Evolutionary conservation across 2,329 filamentous ascomycete species (phyloP), one percentile per base, ranked within the genome.

Genomic region (Stagonosporopsis vannaccii): DNA sequence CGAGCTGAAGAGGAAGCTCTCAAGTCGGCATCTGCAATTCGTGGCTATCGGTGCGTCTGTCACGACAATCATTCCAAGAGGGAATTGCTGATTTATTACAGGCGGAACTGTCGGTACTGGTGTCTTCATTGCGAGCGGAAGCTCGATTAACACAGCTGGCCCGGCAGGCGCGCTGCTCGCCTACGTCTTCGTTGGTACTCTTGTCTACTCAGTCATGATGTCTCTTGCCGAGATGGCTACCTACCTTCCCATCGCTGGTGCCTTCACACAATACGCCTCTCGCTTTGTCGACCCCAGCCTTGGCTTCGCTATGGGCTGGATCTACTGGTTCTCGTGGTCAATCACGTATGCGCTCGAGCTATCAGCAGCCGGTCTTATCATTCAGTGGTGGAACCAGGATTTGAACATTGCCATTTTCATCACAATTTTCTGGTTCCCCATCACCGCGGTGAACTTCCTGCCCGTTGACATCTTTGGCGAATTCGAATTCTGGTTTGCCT

Each of bases 281-380:
- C 88, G 90, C 17, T 91, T 94, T 66, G 83, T 92, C 55, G 87
- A 90, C 68, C 87, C 85, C 11, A 87, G 87, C 52, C 79, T 92
- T 43, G 89, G 89, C 7, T 92, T 92, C 67, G 83, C 89, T 19
- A 89, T 92, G 83, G 90, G 90, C 19, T 93, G 90, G 90, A 87
- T 91, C 57, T 93, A 93, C 76, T 93, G 88, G 87, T 92, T 92
- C 70, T 87, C 84, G 33, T 93, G 88, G 88, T 82, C 86, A 17
- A 85, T 89, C 54, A 91, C 89, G 0, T 90, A 85, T 63, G 88
- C 89, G 0, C 82, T 92, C 8, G 90, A 93, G 70, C 80, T 92
- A 35, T 90, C 86, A 0, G 88, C 88, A 0, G 86, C 88, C 1
- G 89, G 88, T 5, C 78, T 92, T 43, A 89, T 92, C 52, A 90